Percentiles rank a stretch among this genome's conserved stretches.
Evolutionary conservation across 2,329 filamentous ascomycete species (phyloP).

Genomic region (Balansia obtecta): DNA sequence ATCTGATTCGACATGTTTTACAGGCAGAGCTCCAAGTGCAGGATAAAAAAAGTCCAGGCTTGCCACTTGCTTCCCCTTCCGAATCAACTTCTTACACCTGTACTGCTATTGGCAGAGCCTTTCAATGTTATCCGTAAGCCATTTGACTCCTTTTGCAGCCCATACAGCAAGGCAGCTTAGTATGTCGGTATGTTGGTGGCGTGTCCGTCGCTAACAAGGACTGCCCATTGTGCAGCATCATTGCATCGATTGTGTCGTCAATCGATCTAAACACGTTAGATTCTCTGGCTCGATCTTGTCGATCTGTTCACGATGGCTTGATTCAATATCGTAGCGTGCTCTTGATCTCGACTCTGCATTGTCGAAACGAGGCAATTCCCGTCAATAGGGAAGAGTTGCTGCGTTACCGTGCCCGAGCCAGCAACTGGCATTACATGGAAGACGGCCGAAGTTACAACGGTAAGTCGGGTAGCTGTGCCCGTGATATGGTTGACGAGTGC

Average conservation of each 20-base stretch:
- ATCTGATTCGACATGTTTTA: slow-evolving; percentile 3
- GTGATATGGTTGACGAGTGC: slow-evolving; percentile 78
- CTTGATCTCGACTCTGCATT: slow-evolving; percentile 64
- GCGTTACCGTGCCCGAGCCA: slow-evolving; percentile 42
- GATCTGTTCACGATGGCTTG: slow-evolving; percentile 63
- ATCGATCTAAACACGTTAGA: slow-evolving; percentile 84
- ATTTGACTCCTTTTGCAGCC: not conserved
- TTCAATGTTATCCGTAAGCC: slow-evolving; percentile 25
- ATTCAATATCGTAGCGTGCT: slow-evolving; percentile 67
- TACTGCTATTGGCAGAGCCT: slow-evolving; percentile 17
- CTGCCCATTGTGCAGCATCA: slow-evolving; percentile 48
- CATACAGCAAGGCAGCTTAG: not conserved
- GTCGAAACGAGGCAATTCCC: slow-evolving; percentile 54
- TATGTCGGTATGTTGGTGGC: not conserved
- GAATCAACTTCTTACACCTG: not conserved
- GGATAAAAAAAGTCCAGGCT: not conserved
- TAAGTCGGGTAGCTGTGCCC: slow-evolving; percentile 67
- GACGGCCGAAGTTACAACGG: slow-evolving; percentile 42
- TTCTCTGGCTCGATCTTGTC: slow-evolving; percentile 70
- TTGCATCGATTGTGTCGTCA: slow-evolving; percentile 58
- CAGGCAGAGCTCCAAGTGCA: slow-evolving; percentile 3
- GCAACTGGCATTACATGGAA: slow-evolving; percentile 48
- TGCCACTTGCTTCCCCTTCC: not conserved
- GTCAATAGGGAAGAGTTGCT: slow-evolving; percentile 43
- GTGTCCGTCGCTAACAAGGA: not conserved